These are phyloP conservation scores for Skeletonema menzelii DNA, from an alignment of 108 stramenopile genomes.

Conservation along the genomic window DNA sequence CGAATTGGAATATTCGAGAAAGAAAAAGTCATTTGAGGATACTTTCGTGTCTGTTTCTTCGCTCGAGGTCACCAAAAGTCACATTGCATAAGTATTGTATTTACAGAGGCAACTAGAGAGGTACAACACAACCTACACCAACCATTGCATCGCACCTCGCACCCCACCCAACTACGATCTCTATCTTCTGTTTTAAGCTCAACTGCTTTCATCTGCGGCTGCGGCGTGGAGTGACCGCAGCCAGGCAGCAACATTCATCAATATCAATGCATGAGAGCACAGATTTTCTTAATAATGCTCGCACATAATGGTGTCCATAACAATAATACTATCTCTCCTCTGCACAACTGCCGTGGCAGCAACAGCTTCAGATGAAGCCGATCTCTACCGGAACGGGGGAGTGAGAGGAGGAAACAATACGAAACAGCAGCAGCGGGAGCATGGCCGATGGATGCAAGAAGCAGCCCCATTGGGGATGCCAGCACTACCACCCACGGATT, in stretches of 20 bases:
- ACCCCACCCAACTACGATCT: too few species aligned
- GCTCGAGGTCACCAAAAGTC: too few species aligned
- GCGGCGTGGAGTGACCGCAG: too few species aligned
- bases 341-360: background rate
- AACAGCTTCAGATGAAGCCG: background rate
- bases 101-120: too few species aligned
- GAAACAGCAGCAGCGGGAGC: background rate
- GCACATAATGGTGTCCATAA: background rate
- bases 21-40: too few species aligned
- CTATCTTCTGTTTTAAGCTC: too few species aligned
- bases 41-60: too few species aligned
- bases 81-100: too few species aligned
- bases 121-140: too few species aligned
- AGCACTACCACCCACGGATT: background rate
- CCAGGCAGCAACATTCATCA: background rate
- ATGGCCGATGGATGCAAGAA: background rate
- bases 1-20: too few species aligned
- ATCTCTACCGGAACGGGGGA: background rate
- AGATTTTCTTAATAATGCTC: background rate
- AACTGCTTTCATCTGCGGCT: too few species aligned
- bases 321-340: background rate
- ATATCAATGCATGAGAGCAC: background rate
- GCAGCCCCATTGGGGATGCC: background rate
- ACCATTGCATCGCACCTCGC: too few species aligned
- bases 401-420: background rate